These are phyloP conservation scores for Taiwanofungus camphoratus DNA, from an alignment of 1,284 basidiomycete species.

Conservation along the genomic window DNA sequence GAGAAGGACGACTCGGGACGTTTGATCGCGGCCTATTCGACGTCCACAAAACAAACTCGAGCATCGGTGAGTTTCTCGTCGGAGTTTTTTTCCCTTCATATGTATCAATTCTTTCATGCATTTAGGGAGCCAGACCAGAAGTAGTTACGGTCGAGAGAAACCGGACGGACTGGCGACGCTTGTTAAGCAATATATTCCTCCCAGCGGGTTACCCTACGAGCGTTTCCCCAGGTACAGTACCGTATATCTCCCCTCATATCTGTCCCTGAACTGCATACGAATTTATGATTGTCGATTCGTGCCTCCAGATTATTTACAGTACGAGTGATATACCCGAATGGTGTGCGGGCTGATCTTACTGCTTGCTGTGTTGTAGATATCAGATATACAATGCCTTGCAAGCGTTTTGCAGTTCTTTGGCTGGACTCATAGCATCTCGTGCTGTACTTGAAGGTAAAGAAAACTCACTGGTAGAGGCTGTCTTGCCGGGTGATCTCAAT, in stretches of 20 bases:
- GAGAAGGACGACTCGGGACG: slow-evolving; percentile 19
- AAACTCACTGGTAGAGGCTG: background rate
- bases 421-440: slow-evolving; percentile 55
- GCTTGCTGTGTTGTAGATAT: slow-evolving; percentile 29
- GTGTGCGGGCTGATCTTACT: background rate
- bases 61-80: background rate
- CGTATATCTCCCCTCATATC: background rate
- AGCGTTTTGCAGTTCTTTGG: slow-evolving; percentile 63
- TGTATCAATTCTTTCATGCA: background rate
- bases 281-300: background rate
- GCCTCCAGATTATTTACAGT: slow-evolving; percentile 21
- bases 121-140: background rate
- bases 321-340: background rate
- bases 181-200: slow-evolving; percentile 43
- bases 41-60: background rate
- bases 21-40: slow-evolving; percentile 10
- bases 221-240: slow-evolving; percentile 48
- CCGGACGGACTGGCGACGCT: slow-evolving; percentile 12
- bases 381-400: slow-evolving; percentile 62
- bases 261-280: background rate
- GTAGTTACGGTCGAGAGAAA: background rate
- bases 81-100: background rate
- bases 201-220: slow-evolving; percentile 55
- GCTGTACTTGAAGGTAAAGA: slow-evolving; percentile 61
- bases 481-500: background rate